Evolutionary conservation across 495 filamentous ascomycete genomes (phyloP), one percentile per base, ranked within the genome.

Genomic region (Rusavskia elegans): DNA sequence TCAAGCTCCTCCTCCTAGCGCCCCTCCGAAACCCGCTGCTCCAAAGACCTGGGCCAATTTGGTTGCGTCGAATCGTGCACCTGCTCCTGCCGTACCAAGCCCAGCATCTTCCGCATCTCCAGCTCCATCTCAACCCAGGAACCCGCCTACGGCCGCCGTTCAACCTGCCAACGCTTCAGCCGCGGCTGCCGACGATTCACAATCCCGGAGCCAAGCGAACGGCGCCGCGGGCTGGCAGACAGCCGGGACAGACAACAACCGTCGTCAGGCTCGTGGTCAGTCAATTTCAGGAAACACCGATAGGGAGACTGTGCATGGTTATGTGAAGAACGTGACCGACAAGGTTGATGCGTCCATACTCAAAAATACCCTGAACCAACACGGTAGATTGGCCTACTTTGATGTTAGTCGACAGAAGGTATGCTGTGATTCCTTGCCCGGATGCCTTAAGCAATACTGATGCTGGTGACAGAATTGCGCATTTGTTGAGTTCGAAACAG

Each of bases 331-430:
- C 58, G 89, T 97, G 30, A 87, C 82, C 37, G 86, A 92, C 2
- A 85, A 85, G 69, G 79, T 98, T 19, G 72, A 83, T 55, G 70
- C 76, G 4, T 77, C 78, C 37, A 75, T 82, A 36, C 71, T 98
- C 41, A 78, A 71, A 62, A 70, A 73, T 21, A 74, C 75, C 36
- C 64, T 98, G 38, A 66, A 71, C 45, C 77, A 79, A 52, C 88
- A 80, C 64, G 93, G 90, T 54, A 82, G 85, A 66, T 62, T 97
- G 39, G 77, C 76, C 50, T 87, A 89, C 66, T 85, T 93, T 56
- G 93, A 97, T 60, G 82, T 98, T 64, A 89, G 79, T 68, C 86
- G 87, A 49, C 66, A 68, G 50, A 97, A 93, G 87, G 90, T 95
- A 77, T 59, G 78, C 58, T 48, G 49, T 46, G 29, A 20, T 27